These are phyloP conservation scores for Colletotrichum melonis DNA, from an alignment of 2,329 filamentous ascomycete genomes.

Conservation along the genomic window DNA sequence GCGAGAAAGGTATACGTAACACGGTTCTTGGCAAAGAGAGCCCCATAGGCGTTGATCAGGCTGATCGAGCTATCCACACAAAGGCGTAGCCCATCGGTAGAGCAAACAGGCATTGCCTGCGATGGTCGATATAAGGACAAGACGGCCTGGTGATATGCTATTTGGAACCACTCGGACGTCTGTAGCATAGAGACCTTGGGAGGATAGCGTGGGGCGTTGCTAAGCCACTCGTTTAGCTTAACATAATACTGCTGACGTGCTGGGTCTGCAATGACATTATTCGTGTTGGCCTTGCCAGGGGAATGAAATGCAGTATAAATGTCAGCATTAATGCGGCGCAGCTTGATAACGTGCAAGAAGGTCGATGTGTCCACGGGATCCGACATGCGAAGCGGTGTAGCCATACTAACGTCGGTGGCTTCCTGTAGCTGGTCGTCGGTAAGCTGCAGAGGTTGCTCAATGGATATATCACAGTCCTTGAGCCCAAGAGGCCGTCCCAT, in stretches of 20 bases:
- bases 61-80: slow-evolving; percentile 37
- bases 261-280: background rate
- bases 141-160: slow-evolving; percentile 42
- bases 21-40: slow-evolving; percentile 42
- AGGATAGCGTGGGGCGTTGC: slow-evolving; percentile 40
- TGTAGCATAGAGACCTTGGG: slow-evolving; percentile 39
- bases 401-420: background rate
- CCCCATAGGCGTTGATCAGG: slow-evolving; percentile 35
- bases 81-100: slow-evolving; percentile 28
- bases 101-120: slow-evolving; percentile 31
- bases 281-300: background rate
- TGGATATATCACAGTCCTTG: slow-evolving; percentile 40
- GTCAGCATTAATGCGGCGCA: slow-evolving; percentile 40
- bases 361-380: slow-evolving; percentile 37
- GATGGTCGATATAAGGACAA: slow-evolving; percentile 41
- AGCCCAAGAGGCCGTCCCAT: slow-evolving; percentile 41
- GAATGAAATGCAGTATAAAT: slow-evolving; percentile 39
- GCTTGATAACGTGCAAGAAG: slow-evolving; percentile 41
- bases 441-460: slow-evolving; percentile 36
- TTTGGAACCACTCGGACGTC: slow-evolving; percentile 44
- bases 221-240: slow-evolving; percentile 40
- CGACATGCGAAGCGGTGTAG: too few relatives aligned
- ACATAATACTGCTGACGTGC: slow-evolving; percentile 3
- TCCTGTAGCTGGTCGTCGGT: slow-evolving; percentile 5
- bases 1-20: slow-evolving; percentile 44